Conservation (phyloP, 1,139 yeast genomes). For the Yamadazyma pseudoaaseri region DNA sequence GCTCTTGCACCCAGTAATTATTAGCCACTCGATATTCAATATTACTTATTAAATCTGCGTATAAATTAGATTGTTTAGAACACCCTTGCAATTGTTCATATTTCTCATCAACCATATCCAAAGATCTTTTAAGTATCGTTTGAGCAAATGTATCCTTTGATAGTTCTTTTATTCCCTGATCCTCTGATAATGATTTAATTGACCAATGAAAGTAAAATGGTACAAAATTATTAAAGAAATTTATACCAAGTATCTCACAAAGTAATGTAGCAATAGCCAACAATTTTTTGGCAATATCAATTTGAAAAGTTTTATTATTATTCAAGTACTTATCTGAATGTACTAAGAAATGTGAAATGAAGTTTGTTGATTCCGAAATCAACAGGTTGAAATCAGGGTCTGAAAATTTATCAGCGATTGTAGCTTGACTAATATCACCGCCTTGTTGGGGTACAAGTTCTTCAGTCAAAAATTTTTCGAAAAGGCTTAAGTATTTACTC, state of each 20-base stretch:
- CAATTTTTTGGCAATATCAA: conserved; percentile 22
- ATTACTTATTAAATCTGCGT: conserved; percentile 22
- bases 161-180: not conserved
- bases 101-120: conserved; percentile 28
- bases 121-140: conserved; percentile 24
- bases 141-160: conserved; percentile 39
- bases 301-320: conserved; percentile 21
- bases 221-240: conserved; percentile 44
- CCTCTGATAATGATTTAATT: conserved; percentile 9
- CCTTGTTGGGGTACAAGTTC: conserved; percentile 23
- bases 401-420: conserved; percentile 20
- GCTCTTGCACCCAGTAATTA: conserved; percentile 30
- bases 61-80: conserved; percentile 24
- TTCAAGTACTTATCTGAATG: conserved; percentile 33
- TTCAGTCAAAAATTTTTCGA: conserved; percentile 31
- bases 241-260: conserved; percentile 40
- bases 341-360: conserved; percentile 32
- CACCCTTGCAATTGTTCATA: conserved; percentile 30
- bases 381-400: conserved; percentile 40
- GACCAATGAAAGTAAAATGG: conserved; percentile 52
- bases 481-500: conserved; percentile 30
- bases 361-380: conserved; percentile 36
- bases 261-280: conserved; percentile 26
- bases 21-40: conserved; percentile 28
- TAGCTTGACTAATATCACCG: conserved; percentile 12